Conservation (phyloP, 2,329 filamentous ascomycete species). For the Apiospora aurea region DNA sequence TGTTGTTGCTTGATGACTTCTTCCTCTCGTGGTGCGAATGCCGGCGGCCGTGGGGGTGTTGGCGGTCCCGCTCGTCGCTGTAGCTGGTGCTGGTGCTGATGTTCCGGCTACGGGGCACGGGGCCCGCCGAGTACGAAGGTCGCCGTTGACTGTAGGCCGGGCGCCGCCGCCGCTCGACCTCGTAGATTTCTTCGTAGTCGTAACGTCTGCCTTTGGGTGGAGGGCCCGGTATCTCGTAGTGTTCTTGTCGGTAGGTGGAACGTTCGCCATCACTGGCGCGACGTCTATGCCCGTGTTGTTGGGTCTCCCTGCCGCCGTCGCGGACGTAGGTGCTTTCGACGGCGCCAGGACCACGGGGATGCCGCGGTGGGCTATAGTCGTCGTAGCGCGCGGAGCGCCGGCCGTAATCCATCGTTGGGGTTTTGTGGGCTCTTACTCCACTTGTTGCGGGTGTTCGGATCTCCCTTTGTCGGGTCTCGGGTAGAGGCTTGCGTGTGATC, state of each 20-base stretch:
- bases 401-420: neutral
- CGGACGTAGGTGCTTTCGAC: neutral
- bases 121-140: neutral
- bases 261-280: neutral
- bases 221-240: neutral
- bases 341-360: neutral
- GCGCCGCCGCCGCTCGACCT: slow-evolving; percentile 8
- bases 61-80: neutral
- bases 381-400: neutral
- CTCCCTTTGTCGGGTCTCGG: neutral
- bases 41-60: neutral
- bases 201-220: neutral
- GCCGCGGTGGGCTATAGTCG: neutral
- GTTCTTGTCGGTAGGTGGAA: neutral
- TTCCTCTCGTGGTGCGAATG: neutral
- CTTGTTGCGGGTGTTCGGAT: neutral
- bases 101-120: neutral
- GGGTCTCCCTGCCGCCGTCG: neutral
- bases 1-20: too few species aligned
- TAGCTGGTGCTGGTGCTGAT: neutral
- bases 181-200: neutral
- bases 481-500: neutral
- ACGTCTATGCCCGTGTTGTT: neutral
- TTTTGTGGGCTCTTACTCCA: neutral
- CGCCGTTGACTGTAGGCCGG: slow-evolving; percentile 4